phyloP scores from a whole-genome alignment of 208 protist species.

The Crithidia brevicula region DNA sequence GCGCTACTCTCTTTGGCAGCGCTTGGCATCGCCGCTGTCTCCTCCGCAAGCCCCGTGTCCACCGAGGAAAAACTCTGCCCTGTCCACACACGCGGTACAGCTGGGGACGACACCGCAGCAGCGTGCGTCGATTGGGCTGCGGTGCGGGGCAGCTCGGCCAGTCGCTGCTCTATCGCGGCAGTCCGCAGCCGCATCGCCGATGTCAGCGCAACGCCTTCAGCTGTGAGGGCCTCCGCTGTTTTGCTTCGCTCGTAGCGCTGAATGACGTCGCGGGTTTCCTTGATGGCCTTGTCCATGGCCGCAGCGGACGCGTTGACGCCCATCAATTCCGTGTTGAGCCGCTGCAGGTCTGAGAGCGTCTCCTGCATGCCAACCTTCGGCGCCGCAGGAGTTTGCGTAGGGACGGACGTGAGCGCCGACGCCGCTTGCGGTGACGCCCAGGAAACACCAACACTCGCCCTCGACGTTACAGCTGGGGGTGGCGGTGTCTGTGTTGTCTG shows the following conservation, averaged over 20 bases:
- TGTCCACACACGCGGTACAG: conserved; percentile 11
- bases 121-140: background rate
- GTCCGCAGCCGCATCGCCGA: conserved; percentile 59
- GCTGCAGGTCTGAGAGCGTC: conserved; percentile 58
- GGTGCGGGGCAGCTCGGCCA: conserved; percentile 29
- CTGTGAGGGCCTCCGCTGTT: conserved; percentile 39
- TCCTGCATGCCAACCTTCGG: conserved; percentile 44
- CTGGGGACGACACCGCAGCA: background rate
- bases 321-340: conserved; percentile 66
- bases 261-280: conserved; percentile 64
- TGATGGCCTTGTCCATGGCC: conserved; percentile 78
- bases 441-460: background rate
- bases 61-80: background rate
- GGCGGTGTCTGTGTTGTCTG: conserved; percentile 6
- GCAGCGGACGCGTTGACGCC: conserved; percentile 67
- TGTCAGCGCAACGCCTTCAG: conserved; percentile 62
- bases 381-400: conserved; percentile 4
- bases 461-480: background rate
- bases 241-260: conserved; percentile 55
- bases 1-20: too few relatives aligned
- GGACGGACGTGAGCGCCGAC: background rate
- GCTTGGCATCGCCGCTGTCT: background rate
- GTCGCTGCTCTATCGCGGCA: conserved; percentile 62
- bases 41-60: background rate
- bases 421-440: background rate